A percentile compares a stretch with the other conserved stretches of the same genome.
Conservation (phyloP, 176 grass and related monocot species). For the Aegilops longissima region DNA sequence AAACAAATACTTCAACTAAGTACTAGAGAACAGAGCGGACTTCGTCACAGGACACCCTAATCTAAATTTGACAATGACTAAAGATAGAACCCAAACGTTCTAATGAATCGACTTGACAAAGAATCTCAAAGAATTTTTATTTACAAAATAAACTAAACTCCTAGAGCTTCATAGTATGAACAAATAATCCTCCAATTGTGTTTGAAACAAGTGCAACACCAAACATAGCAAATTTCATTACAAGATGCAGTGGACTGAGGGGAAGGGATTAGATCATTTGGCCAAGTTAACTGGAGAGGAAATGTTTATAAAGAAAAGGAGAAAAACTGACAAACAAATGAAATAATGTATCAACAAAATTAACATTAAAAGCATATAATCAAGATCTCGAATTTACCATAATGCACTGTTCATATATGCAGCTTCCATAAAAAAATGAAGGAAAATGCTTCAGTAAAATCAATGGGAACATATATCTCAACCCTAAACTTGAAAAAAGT, state of each 20-base stretch:
- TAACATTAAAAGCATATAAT: slow-evolving; percentile 4
- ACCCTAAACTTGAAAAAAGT: background rate
- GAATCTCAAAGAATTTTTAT: background rate
- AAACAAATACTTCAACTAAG: slow-evolving; percentile 36
- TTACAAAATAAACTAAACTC: background rate
- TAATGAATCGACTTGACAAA: slow-evolving; percentile 21
- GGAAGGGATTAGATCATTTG: background rate
- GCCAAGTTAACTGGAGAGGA: slow-evolving; percentile 3
- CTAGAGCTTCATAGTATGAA: background rate
- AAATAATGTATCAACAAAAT: background rate
- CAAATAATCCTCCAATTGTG: background rate
- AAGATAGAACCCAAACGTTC: background rate
- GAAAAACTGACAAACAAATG: background rate
- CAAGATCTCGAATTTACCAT: slow-evolving; percentile 1
- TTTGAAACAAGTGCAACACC: background rate
- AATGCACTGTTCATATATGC: background rate
- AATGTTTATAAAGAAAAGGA: background rate
- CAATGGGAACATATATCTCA: slow-evolving; percentile 6
- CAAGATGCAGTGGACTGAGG: background rate
- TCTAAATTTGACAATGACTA: slow-evolving; percentile 6
- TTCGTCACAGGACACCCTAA: background rate
- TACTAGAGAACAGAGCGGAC: background rate
- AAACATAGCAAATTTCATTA: slow-evolving; percentile 17
- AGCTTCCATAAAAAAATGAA: background rate
- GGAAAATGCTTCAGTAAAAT: background rate